Conservation (phyloP, 2,329 filamentous ascomycete genomes). For the Neopestalotiopsis clavispora region DNA sequence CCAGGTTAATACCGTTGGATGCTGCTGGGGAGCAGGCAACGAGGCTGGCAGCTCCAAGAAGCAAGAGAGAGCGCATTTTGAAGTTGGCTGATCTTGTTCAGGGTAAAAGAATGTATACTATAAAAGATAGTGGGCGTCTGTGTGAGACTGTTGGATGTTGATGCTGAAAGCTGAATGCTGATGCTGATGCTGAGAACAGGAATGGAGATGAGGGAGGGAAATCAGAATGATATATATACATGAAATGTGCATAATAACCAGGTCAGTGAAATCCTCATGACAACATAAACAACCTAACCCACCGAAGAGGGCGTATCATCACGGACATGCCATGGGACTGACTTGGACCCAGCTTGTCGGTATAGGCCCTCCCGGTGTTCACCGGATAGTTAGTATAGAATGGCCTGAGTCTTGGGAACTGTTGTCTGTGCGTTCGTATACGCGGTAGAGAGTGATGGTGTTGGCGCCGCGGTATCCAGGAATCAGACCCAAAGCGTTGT, state of each 20-base stretch:
- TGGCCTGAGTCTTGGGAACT: background rate
- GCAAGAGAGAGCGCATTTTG: conserved; percentile 10
- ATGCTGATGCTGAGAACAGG: background rate
- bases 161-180: conserved; percentile 9
- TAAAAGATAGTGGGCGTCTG: conserved; percentile 3
- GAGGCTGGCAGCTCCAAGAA: conserved; percentile 20
- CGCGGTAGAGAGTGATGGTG: background rate
- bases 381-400: background rate
- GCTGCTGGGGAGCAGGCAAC: conserved; percentile 15
- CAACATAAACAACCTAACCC: background rate
- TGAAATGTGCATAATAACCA: background rate
- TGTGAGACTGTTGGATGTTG: background rate
- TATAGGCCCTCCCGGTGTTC: background rate
- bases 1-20: conserved; percentile 16
- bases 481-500: background rate
- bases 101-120: background rate
- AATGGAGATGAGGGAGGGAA: background rate
- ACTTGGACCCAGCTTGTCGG: background rate
- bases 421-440: conserved; percentile 12
- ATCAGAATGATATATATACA: conserved; percentile 10
- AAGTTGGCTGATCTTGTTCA: conserved; percentile 1
- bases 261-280: background rate
- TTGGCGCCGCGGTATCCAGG: background rate
- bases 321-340: background rate
- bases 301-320: background rate